Evolutionary conservation across 441 rosid genomes (phyloP), one percentile per base, ranked within the genome.

Genomic region (Lepidium campestre): DNA sequence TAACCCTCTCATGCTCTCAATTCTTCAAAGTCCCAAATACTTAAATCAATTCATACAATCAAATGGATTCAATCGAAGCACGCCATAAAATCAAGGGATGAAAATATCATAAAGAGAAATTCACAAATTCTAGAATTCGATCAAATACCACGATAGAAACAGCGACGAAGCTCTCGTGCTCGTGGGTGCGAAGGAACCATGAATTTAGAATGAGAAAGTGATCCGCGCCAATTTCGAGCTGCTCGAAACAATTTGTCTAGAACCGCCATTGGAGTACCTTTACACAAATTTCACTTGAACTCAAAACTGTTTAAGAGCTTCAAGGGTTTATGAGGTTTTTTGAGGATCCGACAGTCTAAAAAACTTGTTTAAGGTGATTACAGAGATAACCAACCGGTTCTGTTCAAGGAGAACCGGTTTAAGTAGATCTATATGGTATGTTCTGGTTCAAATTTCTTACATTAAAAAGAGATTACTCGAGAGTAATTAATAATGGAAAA

Each of bases 171-270:
- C 48, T 46, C 69, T 34, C 10, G 76, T 64, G 72, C 61, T 17
- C 61, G 64, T 61, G 56, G 14, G 49, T 27, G 52, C 2, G 71
- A 75, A 4, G 78, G 73, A 62, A 44, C 59, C 2, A 80, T 67
- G 62, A 70, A 27, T 77, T 77, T 81, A 39, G 78, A 52, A 27
- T 61, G 52, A 29, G 60, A 41, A 37, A 62, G 55, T 22, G 70
- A 64, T 22, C 70, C 31, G 29, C 85, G 74, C 74, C 80, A 74
- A 15, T 64, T 22, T 25, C 82, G 77, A 37, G 79, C 67, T 45
- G 79, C 60, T 68, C 71, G 78, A 45, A 70, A 45, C 29, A 86
- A 70, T 67, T 84, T 68, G 44, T 71, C 60, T 10, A 76, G 54
- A 69, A 72, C 52, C 47, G 80, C 75, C 91, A 83, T 83, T n/a